A percentile compares a stretch with the other conserved stretches of the same genome.
Evolutionary conservation across 2,329 filamentous ascomycete species (phyloP).

Genomic region (Pseudopithomyces chartarum): DNA sequence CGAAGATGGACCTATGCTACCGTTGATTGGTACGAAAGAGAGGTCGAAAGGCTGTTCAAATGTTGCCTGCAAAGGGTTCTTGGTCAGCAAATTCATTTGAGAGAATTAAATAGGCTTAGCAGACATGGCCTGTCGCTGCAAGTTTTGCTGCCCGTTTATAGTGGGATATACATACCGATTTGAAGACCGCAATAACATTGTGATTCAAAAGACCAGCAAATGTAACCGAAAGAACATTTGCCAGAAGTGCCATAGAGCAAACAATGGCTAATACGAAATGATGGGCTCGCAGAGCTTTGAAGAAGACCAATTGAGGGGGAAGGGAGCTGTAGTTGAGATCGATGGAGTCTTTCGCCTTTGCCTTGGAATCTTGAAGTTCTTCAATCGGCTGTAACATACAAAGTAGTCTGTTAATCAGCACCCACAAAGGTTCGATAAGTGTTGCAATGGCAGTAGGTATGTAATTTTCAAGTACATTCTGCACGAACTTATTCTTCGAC

Average conservation of each 20-base stretch:
- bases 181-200: not conserved
- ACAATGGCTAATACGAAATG: conserved; percentile 57
- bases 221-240: conserved; percentile 60
- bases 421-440: conserved; percentile 62
- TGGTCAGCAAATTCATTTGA: not conserved
- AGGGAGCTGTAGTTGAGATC: conserved; percentile 60
- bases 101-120: no score
- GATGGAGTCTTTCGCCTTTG: conserved; percentile 31
- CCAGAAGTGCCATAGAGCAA: conserved; percentile 55
- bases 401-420: conserved; percentile 58
- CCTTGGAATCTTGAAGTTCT: conserved; percentile 52
- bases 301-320: conserved; percentile 59
- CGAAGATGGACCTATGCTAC: conserved; percentile 29
- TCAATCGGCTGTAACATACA: conserved; percentile 62
- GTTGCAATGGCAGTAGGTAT: conserved; percentile 62
- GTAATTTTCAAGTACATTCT: conserved; percentile 55
- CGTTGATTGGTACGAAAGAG: conserved; percentile 33
- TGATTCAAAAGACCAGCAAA: conserved; percentile 59
- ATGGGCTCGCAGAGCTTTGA: conserved; percentile 49
- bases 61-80: not conserved
- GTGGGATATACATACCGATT: conserved; percentile 14
- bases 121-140: no score
- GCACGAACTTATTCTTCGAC: conserved; percentile 41
- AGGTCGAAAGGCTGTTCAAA: conserved; percentile 19
- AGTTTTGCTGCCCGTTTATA: no score